Evolutionary conservation across 768 basidiomycete genomes (phyloP).

Genomic region (Serpula lacrymans): DNA sequence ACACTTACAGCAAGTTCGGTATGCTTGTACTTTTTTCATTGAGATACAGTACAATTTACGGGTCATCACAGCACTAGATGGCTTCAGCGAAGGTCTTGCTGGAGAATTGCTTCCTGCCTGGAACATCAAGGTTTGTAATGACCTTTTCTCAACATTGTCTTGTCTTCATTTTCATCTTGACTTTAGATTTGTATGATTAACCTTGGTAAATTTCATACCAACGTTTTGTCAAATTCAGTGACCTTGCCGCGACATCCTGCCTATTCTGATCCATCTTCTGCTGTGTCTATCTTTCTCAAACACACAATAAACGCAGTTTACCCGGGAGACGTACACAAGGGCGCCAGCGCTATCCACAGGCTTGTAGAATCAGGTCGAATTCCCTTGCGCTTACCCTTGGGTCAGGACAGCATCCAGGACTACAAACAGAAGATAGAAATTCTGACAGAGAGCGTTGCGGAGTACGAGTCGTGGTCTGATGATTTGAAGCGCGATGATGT

Average conservation of each 20-base stretch:
- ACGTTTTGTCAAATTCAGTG: not conserved
- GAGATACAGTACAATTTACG: too few species aligned
- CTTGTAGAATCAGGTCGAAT: conserved; percentile 6
- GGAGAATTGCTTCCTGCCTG: conserved; percentile 20
- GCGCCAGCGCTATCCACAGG: conserved; percentile 6
- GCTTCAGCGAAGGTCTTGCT: conserved; percentile 20
- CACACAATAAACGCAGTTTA: not conserved
- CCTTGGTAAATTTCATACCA: conserved; percentile 16
- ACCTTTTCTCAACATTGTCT: too few species aligned
- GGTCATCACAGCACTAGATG: conserved; percentile 25
- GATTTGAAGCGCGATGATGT: too few species aligned
- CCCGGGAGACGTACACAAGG: conserved; percentile 12
- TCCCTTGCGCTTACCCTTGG: conserved; percentile 12
- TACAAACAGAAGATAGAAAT: conserved; percentile 1
- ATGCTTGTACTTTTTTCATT: too few species aligned
- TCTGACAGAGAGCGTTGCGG: conserved; percentile 1
- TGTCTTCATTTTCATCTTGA: too few species aligned
- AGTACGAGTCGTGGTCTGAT: conserved; percentile 5
- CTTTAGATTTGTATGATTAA: conserved; percentile 17
- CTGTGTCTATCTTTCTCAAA: not conserved
- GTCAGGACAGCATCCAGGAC: conserved; percentile 10
- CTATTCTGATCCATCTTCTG: too few species aligned
- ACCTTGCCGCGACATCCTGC: conserved; percentile 7
- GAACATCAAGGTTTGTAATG: conserved; percentile 28
- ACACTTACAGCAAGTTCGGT: conserved; percentile 6